Base-by-base conservation (phyloP, 148 eudicot species). In the Hydrangea macrophylla region DNA sequence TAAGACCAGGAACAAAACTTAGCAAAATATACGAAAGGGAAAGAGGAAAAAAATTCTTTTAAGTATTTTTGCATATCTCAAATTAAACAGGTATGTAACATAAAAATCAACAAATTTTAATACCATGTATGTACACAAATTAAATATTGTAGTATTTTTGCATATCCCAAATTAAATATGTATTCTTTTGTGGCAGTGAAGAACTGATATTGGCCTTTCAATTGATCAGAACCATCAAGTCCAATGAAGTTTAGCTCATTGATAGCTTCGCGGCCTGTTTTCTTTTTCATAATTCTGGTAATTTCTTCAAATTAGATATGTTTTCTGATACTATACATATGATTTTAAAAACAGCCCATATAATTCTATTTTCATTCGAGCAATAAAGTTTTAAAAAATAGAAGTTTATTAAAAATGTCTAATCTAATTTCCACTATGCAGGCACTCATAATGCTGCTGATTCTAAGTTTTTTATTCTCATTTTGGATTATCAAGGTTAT, bases 401-500 rank as follows among this genome's bases (percentile, higher is more conserved):
- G 2, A 2, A 7, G 9, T 40, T 7, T 68, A 22, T 0, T 28
- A 22, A 26, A 62, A 53, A 15, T 9, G 48, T 9, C 6, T 58
- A 24, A 22, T 22, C 7, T 65, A 65, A 53, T 65, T 53, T 28
- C 58, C n/a, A 35, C n/a, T 11, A 9, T 77, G 67, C 82, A 92
- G 95, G 79, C 78, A 40, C 1, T 87, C 59, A 57, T 36, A 20
- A 75, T 81, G 59, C 60, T 91, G 42, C 58, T 77, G 58, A 37
- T 85, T 10, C 85, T 90, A 0, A 55, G 78, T 60, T 70, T 81
- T 25, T 42, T 80, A 26, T 62, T 84, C 28, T 83, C 89, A 13
- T 76, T 75, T 62, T 85, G 89, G 91, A 65, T 76, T 12, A 48
- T 60, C 6, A 84, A 63, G 48, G 76, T 61, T 39, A 76, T 68